Base-by-base conservation (phyloP, 495 filamentous ascomycete genomes). In the Peziza echinospora region DNA sequence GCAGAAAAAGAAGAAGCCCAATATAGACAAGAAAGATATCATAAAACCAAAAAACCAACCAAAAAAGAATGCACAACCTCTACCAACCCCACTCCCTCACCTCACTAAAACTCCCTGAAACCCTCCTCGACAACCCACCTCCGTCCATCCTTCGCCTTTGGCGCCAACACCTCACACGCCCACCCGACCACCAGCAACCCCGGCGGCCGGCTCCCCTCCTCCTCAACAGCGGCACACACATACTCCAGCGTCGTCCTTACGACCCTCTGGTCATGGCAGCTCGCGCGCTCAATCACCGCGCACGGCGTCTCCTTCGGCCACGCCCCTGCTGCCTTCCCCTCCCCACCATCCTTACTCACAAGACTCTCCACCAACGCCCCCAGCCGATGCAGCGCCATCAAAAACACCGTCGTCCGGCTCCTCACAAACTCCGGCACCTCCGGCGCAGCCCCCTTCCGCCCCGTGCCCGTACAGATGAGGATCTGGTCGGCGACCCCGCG, bases 301-400 rank as follows among this genome's bases (percentile, higher is more conserved):
- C 87, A 94, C n/a, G n/a, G n/a, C n/a, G n/a, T n/a, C n/a, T n/a
- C n/a, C n/a, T n/a, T n/a, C n/a, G n/a, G n/a, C n/a, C n/a, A n/a
- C n/a, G n/a, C n/a, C n/a, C n/a, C n/a, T n/a, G n/a, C n/a, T n/a
- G n/a, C n/a, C n/a, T n/a, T n/a, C 0, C 86, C 85, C 3, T 82
- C 85, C 17, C 67, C 58, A 39, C 63, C 62, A 4, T 67, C 68
- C 21, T 64, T 62, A 40, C 59, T 60, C 11, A 64, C 41, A 47
- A 86, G 60, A 47, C 77, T 73, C 2, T 65, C 67, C 2, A 94
- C 70, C 0, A 97, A 64, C 5, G 72, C 75, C 13, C 59, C 68
- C 0, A 97, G 71, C 13, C 89, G 72, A 64, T 97, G 89, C 49
- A 97, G 64, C 24, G 84, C 82, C 89, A 97, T 97, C 23, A 97